These are phyloP conservation scores for Sphagnum magellanicum DNA, from an alignment of 228 moss, liverwort and hornwort species.

Conservation along the genomic window DNA sequence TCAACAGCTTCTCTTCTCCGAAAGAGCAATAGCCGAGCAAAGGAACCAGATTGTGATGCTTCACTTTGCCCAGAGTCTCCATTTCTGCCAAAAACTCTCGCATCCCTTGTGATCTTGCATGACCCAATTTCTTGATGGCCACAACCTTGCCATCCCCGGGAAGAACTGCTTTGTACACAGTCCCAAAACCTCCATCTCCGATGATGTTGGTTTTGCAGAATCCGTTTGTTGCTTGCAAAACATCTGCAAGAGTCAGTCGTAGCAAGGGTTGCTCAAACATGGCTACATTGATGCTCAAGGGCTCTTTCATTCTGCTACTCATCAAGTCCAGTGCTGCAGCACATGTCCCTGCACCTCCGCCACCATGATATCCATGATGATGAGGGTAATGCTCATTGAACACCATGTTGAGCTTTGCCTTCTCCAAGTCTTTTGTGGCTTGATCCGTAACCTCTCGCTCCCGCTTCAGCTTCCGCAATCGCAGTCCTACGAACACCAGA, in stretches of 20 bases:
- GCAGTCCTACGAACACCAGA: constrained; percentile 32
- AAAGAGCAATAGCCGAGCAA: constrained; percentile 56
- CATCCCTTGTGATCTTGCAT: constrained; percentile 40
- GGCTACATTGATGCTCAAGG: constrained; percentile 55
- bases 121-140: constrained; percentile 34
- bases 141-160: constrained; percentile 38
- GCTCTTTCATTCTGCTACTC: constrained; percentile 59
- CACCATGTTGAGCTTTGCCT: constrained; percentile 46
- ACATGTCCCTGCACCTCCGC: constrained; percentile 17
- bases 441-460: constrained; percentile 27
- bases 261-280: constrained; percentile 57
- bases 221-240: constrained; percentile 33
- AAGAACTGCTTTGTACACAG: constrained; percentile 50
- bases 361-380: too few species aligned
- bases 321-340: constrained; percentile 4
- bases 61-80: constrained; percentile 61
- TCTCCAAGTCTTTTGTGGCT: constrained; percentile 34
- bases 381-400: neutral
- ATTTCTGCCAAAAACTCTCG: constrained; percentile 66
- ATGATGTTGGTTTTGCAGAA: constrained; percentile 56
- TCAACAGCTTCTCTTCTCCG: constrained; percentile 53
- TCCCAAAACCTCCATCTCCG: constrained; percentile 63
- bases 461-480: constrained; percentile 40
- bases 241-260: constrained; percentile 12
- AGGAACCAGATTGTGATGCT: constrained; percentile 44